A percentile compares a stretch with the other conserved stretches of the same genome.
Evolutionary conservation across 2,329 filamentous ascomycete species (phyloP).

Genomic region (Aspergillus hiratsukae): DNA sequence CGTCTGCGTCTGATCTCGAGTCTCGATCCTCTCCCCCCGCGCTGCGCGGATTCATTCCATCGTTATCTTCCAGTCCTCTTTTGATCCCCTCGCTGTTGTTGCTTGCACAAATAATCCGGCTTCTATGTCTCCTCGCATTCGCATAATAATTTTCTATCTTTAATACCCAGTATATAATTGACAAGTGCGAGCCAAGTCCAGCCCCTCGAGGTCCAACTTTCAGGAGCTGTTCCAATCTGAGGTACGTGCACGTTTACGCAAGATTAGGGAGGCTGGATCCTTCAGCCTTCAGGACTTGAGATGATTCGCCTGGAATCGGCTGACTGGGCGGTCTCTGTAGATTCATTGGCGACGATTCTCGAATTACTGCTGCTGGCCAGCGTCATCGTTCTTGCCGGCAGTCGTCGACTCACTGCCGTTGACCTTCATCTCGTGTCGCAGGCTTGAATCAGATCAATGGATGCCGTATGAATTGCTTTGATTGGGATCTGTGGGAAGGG

Average conservation of each 20-base stretch:
- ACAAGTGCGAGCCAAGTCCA: background rate
- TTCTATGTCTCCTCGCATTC: background rate
- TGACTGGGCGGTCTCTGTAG: background rate
- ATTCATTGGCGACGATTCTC: background rate
- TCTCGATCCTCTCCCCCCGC: background rate
- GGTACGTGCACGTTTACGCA: background rate
- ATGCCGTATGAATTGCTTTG: background rate
- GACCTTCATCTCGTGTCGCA: background rate
- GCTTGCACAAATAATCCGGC: background rate
- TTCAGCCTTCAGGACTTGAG: too few relatives aligned
- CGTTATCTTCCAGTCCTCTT: background rate
- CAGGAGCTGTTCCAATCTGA: background rate
- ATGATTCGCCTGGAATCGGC: background rate
- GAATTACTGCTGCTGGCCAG: constrained; percentile 4
- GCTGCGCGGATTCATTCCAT: background rate
- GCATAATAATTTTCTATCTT: background rate
- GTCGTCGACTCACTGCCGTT: too few relatives aligned
- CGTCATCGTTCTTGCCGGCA: background rate
- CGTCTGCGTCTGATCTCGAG: background rate
- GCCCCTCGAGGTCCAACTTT: background rate
- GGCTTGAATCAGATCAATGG: background rate
- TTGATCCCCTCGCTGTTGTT: background rate
- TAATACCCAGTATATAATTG: background rate
- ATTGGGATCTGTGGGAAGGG: background rate
- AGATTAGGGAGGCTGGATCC: background rate